Evolutionary conservation across 257 asterid genomes (phyloP).

Genomic region (Jacaranda copaia): DNA sequence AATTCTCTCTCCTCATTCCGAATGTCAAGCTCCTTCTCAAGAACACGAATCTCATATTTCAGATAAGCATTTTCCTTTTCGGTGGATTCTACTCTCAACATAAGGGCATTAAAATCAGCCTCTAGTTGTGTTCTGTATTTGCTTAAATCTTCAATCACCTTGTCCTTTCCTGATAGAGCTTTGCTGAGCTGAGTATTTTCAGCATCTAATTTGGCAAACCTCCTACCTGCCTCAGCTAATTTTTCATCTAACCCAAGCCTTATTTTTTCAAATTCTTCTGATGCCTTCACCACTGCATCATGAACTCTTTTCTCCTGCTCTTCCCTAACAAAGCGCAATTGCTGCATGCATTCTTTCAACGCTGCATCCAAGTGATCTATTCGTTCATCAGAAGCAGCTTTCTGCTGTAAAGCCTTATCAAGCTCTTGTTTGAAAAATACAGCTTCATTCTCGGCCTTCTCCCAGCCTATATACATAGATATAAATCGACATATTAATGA

Average conservation of each 20-base stretch:
- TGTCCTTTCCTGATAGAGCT: conserved; percentile 69
- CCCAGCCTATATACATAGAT: conserved; percentile 69
- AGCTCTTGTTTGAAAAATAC: conserved; percentile 68
- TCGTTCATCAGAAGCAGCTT: conserved; percentile 67
- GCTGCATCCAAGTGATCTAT: conserved; percentile 82
- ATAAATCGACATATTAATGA: neutral
- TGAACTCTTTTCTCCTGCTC: conserved; percentile 78
- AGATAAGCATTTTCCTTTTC: conserved; percentile 80
- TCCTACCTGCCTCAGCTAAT: conserved; percentile 55
- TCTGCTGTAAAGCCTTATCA: conserved; percentile 67
- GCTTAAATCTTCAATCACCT: conserved; percentile 62
- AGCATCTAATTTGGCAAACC: conserved; percentile 52
- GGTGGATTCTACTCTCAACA: conserved; percentile 63
- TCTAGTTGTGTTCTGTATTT: conserved; percentile 53
- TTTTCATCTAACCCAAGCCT: conserved; percentile 51
- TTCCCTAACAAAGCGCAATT: conserved; percentile 69
- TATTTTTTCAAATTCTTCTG: conserved; percentile 59
- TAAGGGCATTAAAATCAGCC: conserved; percentile 57
- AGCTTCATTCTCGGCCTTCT: conserved; percentile 82
- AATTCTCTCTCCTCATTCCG: conserved; percentile 89
- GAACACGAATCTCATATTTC: conserved; percentile 71
- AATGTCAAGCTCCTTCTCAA: conserved; percentile 83
- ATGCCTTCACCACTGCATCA: conserved; percentile 59
- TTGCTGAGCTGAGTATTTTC: conserved; percentile 72
- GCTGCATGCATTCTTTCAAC: conserved; percentile 88